Base-by-base conservation (phyloP, 371 early-diverging fungal species). In the Coemansia sp. region DNA sequence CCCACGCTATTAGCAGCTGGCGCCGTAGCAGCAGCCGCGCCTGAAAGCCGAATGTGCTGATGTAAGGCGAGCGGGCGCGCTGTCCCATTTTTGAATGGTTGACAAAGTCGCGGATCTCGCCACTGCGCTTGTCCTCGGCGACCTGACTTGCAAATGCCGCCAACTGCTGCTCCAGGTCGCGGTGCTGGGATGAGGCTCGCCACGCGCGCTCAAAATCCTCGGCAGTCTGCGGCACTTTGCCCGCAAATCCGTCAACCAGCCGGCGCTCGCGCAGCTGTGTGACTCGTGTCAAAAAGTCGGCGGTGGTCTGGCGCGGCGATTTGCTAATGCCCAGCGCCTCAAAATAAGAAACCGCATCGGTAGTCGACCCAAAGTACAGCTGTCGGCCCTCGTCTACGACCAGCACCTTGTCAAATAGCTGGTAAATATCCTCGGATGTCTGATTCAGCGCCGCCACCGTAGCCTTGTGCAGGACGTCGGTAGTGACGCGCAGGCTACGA, bases 231-330 rank as follows among this genome's bases (percentile, higher is more conserved):
- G 86, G 84, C 38, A 85, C 88, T 11, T 77, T 58, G 36, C 74
- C 66, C 49, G 82, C 81, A 16, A 86, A 88, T 1, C 87, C 90
- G 6, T 81, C 79, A 12, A 67, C 68, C 6, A 84, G 62, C 43
- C 81, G 76, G 48, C 88, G 85, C 66, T 90, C 90, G 46, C 83
- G 61, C 47, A 67, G 64, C 52, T 61, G 63, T 4, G 75, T 89
- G 16, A 87, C 58, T 31, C 90, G 89, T 18, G 91, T 87, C 60
- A 93, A 82, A 58, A 87, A 91, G 56, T 92, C 92, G 1, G 92
- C 83, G 0, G 84, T 85, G 7, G 88, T 90, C 72, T 89, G 88
- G 62, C 90, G 83, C 38, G 80, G 60, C 14, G 91, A 90, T 58
- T 86, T 84, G 10, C 80, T 66, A 55, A 86, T 88, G 0, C 92